phyloP scores from a whole-genome alignment of 169 alveolate genomes.

The Plasmodium ovale region DNA sequence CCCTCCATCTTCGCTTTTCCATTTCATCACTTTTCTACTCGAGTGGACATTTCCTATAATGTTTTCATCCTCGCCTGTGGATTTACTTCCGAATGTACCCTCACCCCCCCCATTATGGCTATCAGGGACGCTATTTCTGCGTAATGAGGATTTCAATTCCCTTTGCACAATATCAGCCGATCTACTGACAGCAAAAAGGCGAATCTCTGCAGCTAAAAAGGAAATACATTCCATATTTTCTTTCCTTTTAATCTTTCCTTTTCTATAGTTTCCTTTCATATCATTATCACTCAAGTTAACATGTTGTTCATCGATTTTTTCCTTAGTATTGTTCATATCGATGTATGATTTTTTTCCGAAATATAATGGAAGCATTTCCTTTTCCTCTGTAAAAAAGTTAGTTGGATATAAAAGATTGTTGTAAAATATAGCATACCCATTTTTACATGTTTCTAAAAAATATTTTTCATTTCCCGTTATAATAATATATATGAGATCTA shows the following conservation, averaged over 20 bases:
- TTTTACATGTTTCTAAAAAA: constrained; percentile 7
- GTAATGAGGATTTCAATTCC: no score
- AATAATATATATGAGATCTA: constrained; percentile 52
- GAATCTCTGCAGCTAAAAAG: constrained; percentile 43
- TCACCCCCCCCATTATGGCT: background rate
- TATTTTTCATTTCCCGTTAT: constrained; percentile 43
- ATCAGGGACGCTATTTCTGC: background rate
- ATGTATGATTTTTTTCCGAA: constrained; percentile 10
- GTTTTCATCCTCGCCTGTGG: no score
- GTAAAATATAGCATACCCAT: constrained; percentile 41
- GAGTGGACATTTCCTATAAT: no score
- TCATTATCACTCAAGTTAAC: background rate
- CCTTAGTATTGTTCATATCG: background rate
- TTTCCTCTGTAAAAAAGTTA: constrained; percentile 16
- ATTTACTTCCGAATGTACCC: no score
- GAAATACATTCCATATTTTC: constrained; percentile 2
- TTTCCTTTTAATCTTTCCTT: background rate
- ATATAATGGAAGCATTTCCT: background rate
- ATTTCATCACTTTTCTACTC: no score
- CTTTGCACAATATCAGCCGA: constrained; percentile 45
- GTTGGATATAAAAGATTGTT: constrained; percentile 45
- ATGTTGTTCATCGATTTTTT: background rate
- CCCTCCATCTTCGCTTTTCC: no score
- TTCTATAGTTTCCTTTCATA: background rate
- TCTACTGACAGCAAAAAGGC: constrained; percentile 35